Base-by-base conservation (phyloP, 345 rosid genomes). In the Populus alba region DNA sequence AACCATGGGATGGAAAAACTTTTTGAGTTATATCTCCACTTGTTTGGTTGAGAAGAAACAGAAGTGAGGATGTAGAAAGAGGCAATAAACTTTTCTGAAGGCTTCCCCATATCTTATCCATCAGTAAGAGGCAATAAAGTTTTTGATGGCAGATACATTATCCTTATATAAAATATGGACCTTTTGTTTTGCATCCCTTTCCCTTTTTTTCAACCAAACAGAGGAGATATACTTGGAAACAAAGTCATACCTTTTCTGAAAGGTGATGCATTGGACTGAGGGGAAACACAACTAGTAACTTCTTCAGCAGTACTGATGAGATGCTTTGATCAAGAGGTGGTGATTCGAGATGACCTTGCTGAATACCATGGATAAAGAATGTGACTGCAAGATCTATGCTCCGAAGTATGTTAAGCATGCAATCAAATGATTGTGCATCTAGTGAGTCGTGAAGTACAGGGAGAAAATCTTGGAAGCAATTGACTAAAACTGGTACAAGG, bases 391-490 rank as follows among this genome's bases (percentile, higher is more conserved):
- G 79, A 81, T 82, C 80, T 81, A 91, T 88, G 82, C 97, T 88
- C 85, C 83, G 87, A 77, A 96, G 92, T 71, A 88, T 82, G 77
- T 71, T 85, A 33, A 78, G 84, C 79, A 91, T 73, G 79, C 94
- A 89, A 70, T 89, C 90, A 90, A 89, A 92, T 73, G 92, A 88
- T 73, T 77, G 85, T 59, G 76, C 85, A 78, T 91, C 94, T 70
- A 90, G 81, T 70, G 71, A 78, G 51, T 87, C 74, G 71, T 87
- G 90, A 85, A 86, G 81, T 76, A 86, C 74, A 17, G 90, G 89
- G 75, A 88, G 74, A 80, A 92, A 88, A 61, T 94, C 95, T 87
- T 85, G 86, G 85, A 94, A 89, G 86, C 94, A 90, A 72, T 66
- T 85, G 72, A 92, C 75, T 69, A 94, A 82, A 85, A 88, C 89